Base-by-base conservation (phyloP, 2,329 filamentous ascomycete genomes). In the Tolypocladium nubicola region DNA sequence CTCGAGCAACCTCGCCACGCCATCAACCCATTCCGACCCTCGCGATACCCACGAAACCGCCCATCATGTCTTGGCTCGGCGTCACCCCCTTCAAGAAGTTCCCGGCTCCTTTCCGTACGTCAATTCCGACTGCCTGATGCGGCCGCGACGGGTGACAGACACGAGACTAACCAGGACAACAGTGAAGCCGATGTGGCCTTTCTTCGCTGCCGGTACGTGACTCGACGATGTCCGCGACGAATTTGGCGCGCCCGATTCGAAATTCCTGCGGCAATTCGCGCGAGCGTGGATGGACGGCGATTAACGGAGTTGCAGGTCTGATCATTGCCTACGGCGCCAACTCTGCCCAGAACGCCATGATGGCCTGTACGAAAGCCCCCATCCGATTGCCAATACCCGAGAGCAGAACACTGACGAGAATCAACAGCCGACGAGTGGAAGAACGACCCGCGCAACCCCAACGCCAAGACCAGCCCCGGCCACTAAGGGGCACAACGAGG, bases 271-370 rank as follows among this genome's bases (percentile, higher is more conserved):
- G 21, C 19, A 19, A 52, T 35, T 37, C 19, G 47, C 30, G 30
- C 47, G 19, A 21, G 47, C 11, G 47, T 52, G 10, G 35, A 52
- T 45, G 53, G 26, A 35, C 40, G 21, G 41, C 9, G 54, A 26
- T 37, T 55, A 39, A 55, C 43, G 19, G 35, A 38, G n/a, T 39
- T 54, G 58, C 65, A 96, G 92, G 91, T 71, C 72, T 88, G 62
- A 79, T 97, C 74, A 87, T 99, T 73, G 82, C 89, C 72, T 97
- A 95, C 79, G 94, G 92, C 71, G 80, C 96, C 80, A 96, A 95
- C 82, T 84, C 89, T 62, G 82, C 87, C 67, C 87, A 90, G 72
- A 88, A 82, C 73, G 77, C 83, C 68, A 82, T 96, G 79, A 85
- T 87, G 78, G 79, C 84, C 73, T 83, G 93, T 97, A 85, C 63